phyloP scores from a whole-genome alignment of 768 basidiomycete genomes.

The Boletus vinaceobasis region DNA sequence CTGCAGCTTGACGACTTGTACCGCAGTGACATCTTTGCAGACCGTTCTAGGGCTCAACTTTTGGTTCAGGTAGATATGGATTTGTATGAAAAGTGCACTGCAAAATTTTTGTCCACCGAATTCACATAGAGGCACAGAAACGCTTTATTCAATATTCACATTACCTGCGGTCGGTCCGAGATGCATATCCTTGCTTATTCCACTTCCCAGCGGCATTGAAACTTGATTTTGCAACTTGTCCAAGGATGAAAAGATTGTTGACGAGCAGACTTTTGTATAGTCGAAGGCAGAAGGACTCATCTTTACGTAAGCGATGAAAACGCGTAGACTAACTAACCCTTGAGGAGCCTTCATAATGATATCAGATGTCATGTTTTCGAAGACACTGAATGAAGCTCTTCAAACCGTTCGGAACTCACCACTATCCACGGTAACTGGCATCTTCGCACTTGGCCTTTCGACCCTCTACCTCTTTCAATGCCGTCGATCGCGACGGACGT shows the following conservation, averaged over 20 bases:
- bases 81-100: not conserved
- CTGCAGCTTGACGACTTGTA: not conserved
- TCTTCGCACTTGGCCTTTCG: conserved; percentile 13
- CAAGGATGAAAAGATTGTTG: not conserved
- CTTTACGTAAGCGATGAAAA: conserved; percentile 4
- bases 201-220: not conserved
- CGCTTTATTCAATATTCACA: not conserved
- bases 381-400: conserved; percentile 4
- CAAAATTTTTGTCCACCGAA: not conserved
- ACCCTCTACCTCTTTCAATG: conserved; percentile 17
- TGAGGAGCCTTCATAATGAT: no score
- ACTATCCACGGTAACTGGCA: conserved; percentile 5
- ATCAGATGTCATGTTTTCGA: conserved; percentile 3
- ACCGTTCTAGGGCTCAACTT: not conserved
- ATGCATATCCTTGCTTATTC: not conserved
- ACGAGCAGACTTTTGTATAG: not conserved
- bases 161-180: not conserved
- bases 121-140: not conserved
- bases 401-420: conserved; percentile 3
- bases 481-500: conserved; percentile 27
- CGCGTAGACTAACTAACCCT: not conserved
- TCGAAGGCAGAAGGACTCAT: not conserved
- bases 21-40: no score
- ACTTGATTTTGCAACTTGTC: not conserved
- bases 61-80: no score